phyloP scores from a whole-genome alignment of 495 filamentous ascomycete genomes.

The Penicillium cinerascens region DNA sequence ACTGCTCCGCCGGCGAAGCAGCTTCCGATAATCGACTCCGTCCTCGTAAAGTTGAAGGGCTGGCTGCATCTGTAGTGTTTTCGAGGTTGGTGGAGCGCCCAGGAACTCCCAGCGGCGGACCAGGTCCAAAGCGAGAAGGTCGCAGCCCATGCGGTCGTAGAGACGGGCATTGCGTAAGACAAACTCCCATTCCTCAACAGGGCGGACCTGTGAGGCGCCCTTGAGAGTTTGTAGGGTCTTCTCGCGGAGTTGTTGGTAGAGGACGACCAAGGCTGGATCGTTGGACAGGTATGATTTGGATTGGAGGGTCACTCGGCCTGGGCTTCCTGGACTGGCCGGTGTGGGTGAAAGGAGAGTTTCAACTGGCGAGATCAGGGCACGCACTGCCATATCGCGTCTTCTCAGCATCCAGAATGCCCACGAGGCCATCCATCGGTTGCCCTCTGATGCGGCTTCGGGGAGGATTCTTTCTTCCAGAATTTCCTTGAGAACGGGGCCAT shows the following conservation, averaged over 20 bases:
- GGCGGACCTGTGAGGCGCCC: slow-evolving; percentile 77
- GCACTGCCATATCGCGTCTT: slow-evolving; percentile 77
- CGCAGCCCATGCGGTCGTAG: slow-evolving; percentile 94
- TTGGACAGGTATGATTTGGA: slow-evolving; percentile 80
- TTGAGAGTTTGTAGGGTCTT: slow-evolving; percentile 82
- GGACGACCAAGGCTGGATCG: slow-evolving; percentile 80
- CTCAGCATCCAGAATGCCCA: slow-evolving; percentile 97
- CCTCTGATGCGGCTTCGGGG: slow-evolving; percentile 69
- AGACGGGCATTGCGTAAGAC: slow-evolving; percentile 82
- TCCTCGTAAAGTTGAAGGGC: slow-evolving; percentile 35
- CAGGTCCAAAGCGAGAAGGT: slow-evolving; percentile 79
- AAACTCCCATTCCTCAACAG: slow-evolving; percentile 81
- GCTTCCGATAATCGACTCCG: slow-evolving; percentile 57
- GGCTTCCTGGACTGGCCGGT: slow-evolving; percentile 43
- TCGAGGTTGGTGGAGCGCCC: slow-evolving; percentile 30
- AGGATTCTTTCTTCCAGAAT: slow-evolving; percentile 80
- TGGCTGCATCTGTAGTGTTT: slow-evolving; percentile 17
- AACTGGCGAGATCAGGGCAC: slow-evolving; percentile 78
- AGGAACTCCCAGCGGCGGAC: slow-evolving; percentile 89
- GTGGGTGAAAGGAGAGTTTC: slow-evolving; percentile 58
- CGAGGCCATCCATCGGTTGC: slow-evolving; percentile 89
- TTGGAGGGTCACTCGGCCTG: slow-evolving; percentile 50
- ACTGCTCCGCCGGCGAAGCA: slow-evolving; percentile 69
- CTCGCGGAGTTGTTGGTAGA: slow-evolving; percentile 84
- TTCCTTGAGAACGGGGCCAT: slow-evolving; percentile 66